A percentile compares a stretch with the other conserved stretches of the same genome.
Conservation (phyloP, 2,329 filamentous ascomycete genomes). For the Aspergillus jensenii region DNA sequence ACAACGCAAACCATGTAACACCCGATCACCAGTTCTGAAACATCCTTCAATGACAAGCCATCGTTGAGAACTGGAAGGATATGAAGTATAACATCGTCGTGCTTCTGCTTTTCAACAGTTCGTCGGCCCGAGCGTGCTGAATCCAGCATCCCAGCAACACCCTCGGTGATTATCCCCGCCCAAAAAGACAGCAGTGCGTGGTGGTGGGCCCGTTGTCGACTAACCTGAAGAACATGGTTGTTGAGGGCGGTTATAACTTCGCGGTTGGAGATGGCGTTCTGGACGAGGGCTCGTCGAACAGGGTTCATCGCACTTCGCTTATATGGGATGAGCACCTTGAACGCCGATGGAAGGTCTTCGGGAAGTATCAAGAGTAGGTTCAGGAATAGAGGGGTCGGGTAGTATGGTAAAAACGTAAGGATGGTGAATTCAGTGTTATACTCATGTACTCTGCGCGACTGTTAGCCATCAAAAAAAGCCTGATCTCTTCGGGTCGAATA, state of each 20-base stretch:
- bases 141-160: constrained; percentile 79
- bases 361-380: constrained; percentile 87
- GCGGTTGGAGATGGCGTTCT: constrained; percentile 76
- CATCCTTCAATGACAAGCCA: constrained; percentile 71
- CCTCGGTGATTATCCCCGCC: constrained; percentile 83
- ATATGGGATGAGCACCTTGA: constrained; percentile 85
- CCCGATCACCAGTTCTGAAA: constrained; percentile 76
- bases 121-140: constrained; percentile 71
- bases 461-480: constrained; percentile 16
- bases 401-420: constrained; percentile 88
- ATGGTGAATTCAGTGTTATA: constrained; percentile 78
- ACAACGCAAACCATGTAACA: constrained; percentile 91
- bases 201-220: constrained; percentile 70
- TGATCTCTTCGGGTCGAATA: not conserved
- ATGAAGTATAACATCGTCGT: constrained; percentile 72
- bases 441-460: constrained; percentile 71
- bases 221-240: constrained; percentile 72
- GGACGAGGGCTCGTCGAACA: constrained; percentile 77
- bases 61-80: constrained; percentile 71
- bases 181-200: constrained; percentile 82
- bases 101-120: constrained; percentile 74
- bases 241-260: constrained; percentile 76
- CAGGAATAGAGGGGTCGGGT: constrained; percentile 79
- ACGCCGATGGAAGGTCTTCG: constrained; percentile 66
- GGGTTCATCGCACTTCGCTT: constrained; percentile 72